Base-by-base conservation (phyloP, 1,139 yeast species). In the Candida tropicalis region DNA sequence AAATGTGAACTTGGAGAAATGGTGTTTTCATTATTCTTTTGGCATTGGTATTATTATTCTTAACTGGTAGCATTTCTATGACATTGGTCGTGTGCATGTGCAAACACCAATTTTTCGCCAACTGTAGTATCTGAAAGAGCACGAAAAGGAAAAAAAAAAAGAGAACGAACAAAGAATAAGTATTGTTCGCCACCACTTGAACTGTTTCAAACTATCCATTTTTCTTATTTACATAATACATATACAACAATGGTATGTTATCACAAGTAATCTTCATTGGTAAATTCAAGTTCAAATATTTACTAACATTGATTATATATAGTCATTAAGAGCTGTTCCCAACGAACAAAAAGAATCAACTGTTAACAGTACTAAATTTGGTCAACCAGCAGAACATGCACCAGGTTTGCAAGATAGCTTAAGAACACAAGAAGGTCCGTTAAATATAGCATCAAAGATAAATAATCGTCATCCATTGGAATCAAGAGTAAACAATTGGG, bases 401-500 rank as follows among this genome's bases (percentile, higher is more conserved):
- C 86, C 85, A 24, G 84, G 75, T 1, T 65, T 82, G 43, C 82
- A 75, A 48, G 87, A 82, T 56, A 75, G 77, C 12, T 67, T 82
- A 42, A 76, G 80, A 59, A 67, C 77, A 2, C 77, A 73, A 40
- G 77, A 79, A 51, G 87, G 87, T 3, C 86, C 87, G 7, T 58
- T 78, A 27, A 76, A 73, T 38, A 68, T 87, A 49, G 77, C 89
- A 9, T 78, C 93, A 17, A 79, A 81, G 54, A 69, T 89, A 56
- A 89, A 88, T 62, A 82, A 84, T 56, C 83, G 88, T 62, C 99
- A 93, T 64, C 98, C 98, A 6, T 73, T 93, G 52, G 95, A 93
- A 60, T 57, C 77, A 10, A 79, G 97, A 54, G 66, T 93, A 35
- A 66, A 69, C 44, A 76, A 82, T 56, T 93, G 98, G 98, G 95